A percentile compares a stretch with the other conserved stretches of the same genome.
Evolutionary conservation across 1,139 yeast species (phyloP).

Genomic region (Lipomyces yarrowii): DNA sequence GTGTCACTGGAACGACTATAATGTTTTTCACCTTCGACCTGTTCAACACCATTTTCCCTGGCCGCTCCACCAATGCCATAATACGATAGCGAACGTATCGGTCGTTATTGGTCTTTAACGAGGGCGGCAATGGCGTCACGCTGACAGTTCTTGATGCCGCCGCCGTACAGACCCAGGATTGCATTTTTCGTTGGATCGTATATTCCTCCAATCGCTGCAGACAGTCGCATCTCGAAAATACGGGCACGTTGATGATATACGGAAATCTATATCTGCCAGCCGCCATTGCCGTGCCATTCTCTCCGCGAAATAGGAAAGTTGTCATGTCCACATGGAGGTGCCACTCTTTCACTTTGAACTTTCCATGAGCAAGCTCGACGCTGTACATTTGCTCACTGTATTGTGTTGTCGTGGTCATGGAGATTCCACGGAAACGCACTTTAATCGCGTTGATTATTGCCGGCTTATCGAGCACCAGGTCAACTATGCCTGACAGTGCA

Average conservation of each 20-base stretch:
- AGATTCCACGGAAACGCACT: conserved; percentile 2
- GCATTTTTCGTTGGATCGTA: neutral
- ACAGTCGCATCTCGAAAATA: conserved; percentile 5
- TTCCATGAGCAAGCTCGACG: neutral
- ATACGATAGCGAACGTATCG: neutral
- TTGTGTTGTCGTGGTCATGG: neutral
- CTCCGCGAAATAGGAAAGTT: neutral
- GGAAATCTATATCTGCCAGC: neutral
- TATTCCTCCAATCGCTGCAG: neutral
- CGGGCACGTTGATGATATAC: conserved; percentile 1
- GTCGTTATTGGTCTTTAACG: neutral
- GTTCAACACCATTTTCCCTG: neutral
- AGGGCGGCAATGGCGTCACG: neutral
- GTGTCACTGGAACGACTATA: neutral
- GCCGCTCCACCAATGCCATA: neutral
- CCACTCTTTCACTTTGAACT: neutral
- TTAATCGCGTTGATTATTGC: neutral
- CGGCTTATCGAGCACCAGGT: neutral
- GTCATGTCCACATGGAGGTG: conserved; percentile 2
- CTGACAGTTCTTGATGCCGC: neutral
- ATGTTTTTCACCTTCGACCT: neutral
- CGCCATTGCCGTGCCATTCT: neutral
- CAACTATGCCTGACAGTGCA: conserved; percentile 1
- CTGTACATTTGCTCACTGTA: neutral
- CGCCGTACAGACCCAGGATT: neutral